Evolutionary conservation across 1,139 yeast genomes (phyloP), one percentile per base, ranked within the genome.

Genomic region (Yamadazyma triangularis): DNA sequence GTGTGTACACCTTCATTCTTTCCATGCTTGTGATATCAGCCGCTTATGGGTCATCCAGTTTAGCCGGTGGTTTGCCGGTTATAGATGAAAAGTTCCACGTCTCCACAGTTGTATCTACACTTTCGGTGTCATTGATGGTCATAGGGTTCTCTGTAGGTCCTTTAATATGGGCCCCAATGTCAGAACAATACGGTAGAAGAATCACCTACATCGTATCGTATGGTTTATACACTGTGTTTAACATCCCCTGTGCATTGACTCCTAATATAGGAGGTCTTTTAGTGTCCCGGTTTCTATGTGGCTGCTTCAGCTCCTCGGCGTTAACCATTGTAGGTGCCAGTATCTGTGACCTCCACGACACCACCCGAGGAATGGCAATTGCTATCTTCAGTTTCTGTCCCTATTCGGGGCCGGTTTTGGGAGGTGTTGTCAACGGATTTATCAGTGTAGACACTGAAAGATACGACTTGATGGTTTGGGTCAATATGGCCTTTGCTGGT

Each of bases 331-430:
- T 87, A 32, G 95, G 95, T 52, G 96, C 95, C 29, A 81, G 95
- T 26, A 74, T 88, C 40, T 93, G 93, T 31, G 96, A 88, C 60
- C 73, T 88, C 64, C 83, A 83, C 34, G 70, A 77, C 26, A 84
- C 78, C 45, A 77, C 88, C 2, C 73, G 96, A 63, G 95, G 95
- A 44, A 73, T 80, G 49, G 95, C 95, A 21, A 87, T 87, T 59
- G 94, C 95, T 0, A 81, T 82, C 47, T 88, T 87, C 54, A 87
- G 94, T 20, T 87, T 87, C 49, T 89, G 94, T 35, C 96, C 96
- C 4, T 87, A 87, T 56, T 80, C 91, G 32, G 96, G 95, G 29
- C 96, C 96, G 0, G 94, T 85, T 23, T 60, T 87, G 31, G 96
- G 95, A 23, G 95, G 94, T n/a, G 60, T 88, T 33, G 87, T 85